phyloP scores from a whole-genome alignment of 2,329 filamentous ascomycete genomes.

The Neonectria neomacrospora region DNA sequence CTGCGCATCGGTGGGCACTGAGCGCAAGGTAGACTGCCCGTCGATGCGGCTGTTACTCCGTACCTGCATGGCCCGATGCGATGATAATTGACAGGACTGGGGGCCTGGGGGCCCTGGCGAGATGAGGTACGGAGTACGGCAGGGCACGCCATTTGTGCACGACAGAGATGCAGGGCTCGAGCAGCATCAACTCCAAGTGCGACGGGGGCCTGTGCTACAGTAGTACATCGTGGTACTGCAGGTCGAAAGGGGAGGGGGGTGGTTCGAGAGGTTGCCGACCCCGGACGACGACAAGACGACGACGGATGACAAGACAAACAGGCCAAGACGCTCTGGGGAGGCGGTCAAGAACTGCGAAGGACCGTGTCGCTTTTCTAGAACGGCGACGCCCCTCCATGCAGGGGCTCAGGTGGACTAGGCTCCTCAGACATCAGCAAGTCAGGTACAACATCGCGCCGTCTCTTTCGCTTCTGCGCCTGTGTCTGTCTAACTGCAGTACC shows the following conservation, averaged over 20 bases:
- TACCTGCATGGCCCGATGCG: conserved; percentile 41
- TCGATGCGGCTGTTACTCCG: conserved; percentile 22
- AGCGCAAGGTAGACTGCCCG: neutral
- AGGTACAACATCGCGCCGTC: neutral
- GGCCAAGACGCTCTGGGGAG: conserved; percentile 8
- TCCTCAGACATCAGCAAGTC: neutral
- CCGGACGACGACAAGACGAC: conserved; percentile 3
- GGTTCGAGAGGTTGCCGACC: neutral
- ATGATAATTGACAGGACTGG: conserved; percentile 28
- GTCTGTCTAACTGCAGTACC: neutral
- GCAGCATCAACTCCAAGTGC: conserved; percentile 13
- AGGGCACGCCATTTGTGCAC: conserved; percentile 40
- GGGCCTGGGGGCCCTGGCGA: conserved; percentile 34
- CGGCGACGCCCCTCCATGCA: conserved; percentile 15
- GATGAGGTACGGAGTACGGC: conserved; percentile 34
- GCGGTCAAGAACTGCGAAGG: conserved; percentile 17
- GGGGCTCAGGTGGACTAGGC: conserved; percentile 6
- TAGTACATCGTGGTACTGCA: neutral
- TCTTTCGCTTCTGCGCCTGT: neutral
- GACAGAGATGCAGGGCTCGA: conserved; percentile 16
- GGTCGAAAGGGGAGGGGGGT: neutral
- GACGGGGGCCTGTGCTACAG: neutral
- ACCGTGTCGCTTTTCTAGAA: conserved; percentile 13
- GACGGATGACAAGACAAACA: neutral
- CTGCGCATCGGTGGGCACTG: neutral